Evolutionary conservation across 352 stramenopile species (phyloP).

Genomic region (Pilasporangium apinafurcum): DNA sequence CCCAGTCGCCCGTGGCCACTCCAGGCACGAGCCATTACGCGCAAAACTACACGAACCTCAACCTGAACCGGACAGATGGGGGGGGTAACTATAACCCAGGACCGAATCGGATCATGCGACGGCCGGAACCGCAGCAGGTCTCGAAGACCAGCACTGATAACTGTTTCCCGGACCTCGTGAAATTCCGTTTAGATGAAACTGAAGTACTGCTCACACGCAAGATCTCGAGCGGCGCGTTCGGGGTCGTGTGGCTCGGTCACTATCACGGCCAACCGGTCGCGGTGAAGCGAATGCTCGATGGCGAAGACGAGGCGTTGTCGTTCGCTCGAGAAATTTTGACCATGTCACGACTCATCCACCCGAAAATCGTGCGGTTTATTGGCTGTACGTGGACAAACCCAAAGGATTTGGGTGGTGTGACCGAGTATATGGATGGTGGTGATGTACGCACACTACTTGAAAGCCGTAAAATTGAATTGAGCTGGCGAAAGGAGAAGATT

Average conservation of each 20-base stretch:
- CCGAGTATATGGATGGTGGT: slow-evolving; percentile 84
- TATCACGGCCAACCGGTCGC: slow-evolving; percentile 82
- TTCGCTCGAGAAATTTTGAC: slow-evolving; percentile 81
- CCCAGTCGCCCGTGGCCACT: slow-evolving; percentile 7
- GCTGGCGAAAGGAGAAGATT: slow-evolving; percentile 79
- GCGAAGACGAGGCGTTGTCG: slow-evolving; percentile 60
- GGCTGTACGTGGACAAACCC: slow-evolving; percentile 78
- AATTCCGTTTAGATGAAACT: slow-evolving; percentile 75
- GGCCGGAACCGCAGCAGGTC: not conserved
- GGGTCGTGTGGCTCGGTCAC: slow-evolving; percentile 81
- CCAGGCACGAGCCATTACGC: not conserved
- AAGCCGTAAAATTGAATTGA: slow-evolving; percentile 75
- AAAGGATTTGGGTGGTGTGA: slow-evolving; percentile 71
- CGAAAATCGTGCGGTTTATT: slow-evolving; percentile 84
- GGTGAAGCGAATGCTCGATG: slow-evolving; percentile 85
- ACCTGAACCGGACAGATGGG: not conserved
- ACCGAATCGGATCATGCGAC: slow-evolving; percentile 2
- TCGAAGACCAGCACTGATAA: slow-evolving; percentile 32
- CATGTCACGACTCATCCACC: slow-evolving; percentile 74
- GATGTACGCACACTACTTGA: slow-evolving; percentile 80
- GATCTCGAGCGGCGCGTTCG: slow-evolving; percentile 76
- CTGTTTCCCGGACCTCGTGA: slow-evolving; percentile 63
- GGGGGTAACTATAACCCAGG: not conserved
- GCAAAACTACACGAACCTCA: not conserved
- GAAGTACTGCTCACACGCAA: slow-evolving; percentile 80